Base-by-base conservation (phyloP, 345 rosid species). In the Camelina laxa region DNA sequence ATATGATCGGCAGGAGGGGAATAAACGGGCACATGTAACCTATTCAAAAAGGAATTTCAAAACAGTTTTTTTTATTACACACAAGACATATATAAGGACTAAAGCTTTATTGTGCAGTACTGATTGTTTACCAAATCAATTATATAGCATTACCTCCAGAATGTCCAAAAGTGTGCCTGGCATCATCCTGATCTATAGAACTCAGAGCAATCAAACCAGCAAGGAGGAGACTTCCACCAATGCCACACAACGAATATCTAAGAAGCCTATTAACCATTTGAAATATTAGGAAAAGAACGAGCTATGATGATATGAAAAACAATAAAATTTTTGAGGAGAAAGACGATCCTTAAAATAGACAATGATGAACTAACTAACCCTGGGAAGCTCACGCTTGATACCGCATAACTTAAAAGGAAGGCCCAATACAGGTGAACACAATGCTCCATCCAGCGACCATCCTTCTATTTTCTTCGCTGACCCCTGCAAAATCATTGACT, bases 1-100 rank as follows among this genome's bases (percentile, higher is more conserved):
- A 87, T 48, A 69, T 62, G 67, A 89, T 89, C 5, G 97, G 99
- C 48, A 95, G 87, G 48, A 92, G 94, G 1, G 99, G 99, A 72
- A 95, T 96, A 83, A 92, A 89, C 39, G 98, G 99, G 81, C 98
- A 95, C 11, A 83, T 76, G 73, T 82, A 95, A 84, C 99, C 98
- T 94, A 89, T 78, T 45, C 64, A 45, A 27, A 68, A 60, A 53
- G 1, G 7, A 57, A 38, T 31, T 6, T 27, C 21, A 30, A 27
- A 27, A 44, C 22, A 62, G 15, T 15, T 2, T 41, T 22, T 22
- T 41, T n/a, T 85, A 30, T 13, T 0, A 44, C 30, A 70, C n/a
- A n/a, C 17, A 38, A 21, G 6, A 15, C 10, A 22, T 12, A 62
- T 53, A 24, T 9, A 19, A 53, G 31, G 45, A 12, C 44, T 57